Evolutionary conservation across 179 eudicot genomes (phyloP).

Genomic region (Carnegiea gigantea): DNA sequence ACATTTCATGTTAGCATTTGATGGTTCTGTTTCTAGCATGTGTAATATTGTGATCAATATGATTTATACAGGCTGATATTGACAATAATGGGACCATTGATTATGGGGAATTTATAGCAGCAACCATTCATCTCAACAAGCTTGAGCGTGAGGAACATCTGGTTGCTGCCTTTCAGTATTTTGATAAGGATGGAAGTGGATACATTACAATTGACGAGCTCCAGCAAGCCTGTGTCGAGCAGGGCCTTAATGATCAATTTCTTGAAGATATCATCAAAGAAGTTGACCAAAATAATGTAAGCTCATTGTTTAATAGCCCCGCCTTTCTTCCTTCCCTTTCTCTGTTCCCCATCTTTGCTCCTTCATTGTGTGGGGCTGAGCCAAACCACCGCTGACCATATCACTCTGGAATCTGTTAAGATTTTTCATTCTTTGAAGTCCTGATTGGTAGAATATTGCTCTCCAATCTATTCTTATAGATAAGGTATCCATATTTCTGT

Average conservation of each 20-base stretch:
- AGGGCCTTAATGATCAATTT: conserved; percentile 57
- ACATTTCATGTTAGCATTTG: background rate
- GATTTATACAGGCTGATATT: conserved; percentile 69
- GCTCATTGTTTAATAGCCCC: conserved; percentile 4
- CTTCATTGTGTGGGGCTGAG: too few species aligned
- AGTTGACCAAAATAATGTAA: conserved; percentile 88
- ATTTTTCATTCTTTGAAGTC: background rate
- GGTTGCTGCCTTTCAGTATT: conserved; percentile 51
- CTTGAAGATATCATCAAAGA: conserved; percentile 78
- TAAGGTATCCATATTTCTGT: background rate
- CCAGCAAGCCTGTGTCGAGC: conserved; percentile 80
- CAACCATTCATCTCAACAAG: conserved; percentile 52
- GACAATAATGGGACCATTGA: conserved; percentile 82
- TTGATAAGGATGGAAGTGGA: conserved; percentile 84
- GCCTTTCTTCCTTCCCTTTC: background rate
- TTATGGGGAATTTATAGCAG: conserved; percentile 57
- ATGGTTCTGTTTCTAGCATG: background rate
- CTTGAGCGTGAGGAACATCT: conserved; percentile 57
- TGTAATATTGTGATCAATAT: conserved; percentile 11
- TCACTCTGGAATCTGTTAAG: background rate
- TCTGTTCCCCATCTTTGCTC: background rate
- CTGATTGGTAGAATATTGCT: background rate
- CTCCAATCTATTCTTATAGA: background rate
- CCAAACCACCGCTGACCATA: too few species aligned
- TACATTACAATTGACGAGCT: conserved; percentile 88